Percentiles rank a stretch among this genome's conserved stretches.
These are phyloP conservation scores for Hemisphaericaspora lyxosophila DNA, from an alignment of 1,139 yeast species.

Conservation along the genomic window DNA sequence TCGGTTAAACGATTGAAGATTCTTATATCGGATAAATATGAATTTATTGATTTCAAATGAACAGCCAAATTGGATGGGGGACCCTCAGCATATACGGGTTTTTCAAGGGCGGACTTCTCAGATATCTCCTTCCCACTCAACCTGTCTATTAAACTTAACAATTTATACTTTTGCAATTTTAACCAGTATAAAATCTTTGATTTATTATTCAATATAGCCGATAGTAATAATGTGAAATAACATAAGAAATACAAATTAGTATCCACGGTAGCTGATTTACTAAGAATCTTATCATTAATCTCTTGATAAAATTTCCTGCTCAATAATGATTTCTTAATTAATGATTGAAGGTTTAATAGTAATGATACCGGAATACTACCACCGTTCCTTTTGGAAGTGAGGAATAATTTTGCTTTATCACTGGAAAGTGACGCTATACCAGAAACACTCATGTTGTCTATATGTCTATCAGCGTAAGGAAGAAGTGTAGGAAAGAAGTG, in stretches of 20 bases:
- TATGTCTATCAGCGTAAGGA: too few relatives aligned
- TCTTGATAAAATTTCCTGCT: constrained; percentile 45
- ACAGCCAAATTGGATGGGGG: constrained; percentile 30
- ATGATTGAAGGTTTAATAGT: constrained; percentile 21
- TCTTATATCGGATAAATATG: constrained; percentile 52
- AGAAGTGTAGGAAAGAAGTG: too few relatives aligned
- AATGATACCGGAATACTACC: constrained; percentile 17
- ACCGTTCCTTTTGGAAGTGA: neutral
- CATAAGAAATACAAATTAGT: constrained; percentile 44
- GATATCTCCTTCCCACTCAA: constrained; percentile 9
- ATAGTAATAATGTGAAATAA: constrained; percentile 41
- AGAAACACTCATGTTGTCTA: neutral
- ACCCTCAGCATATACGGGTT: constrained; percentile 6
- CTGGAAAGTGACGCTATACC: constrained; percentile 4
- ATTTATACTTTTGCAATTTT: constrained; percentile 26
- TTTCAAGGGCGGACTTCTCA: constrained; percentile 1
- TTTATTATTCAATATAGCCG: constrained; percentile 43
- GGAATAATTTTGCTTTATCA: neutral
- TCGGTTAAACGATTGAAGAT: constrained; percentile 57
- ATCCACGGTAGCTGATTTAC: constrained; percentile 39
- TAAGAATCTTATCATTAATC: constrained; percentile 40
- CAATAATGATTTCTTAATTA: constrained; percentile 26
- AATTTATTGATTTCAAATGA: constrained; percentile 42
- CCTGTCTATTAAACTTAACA: constrained; percentile 11
- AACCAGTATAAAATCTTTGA: constrained; percentile 33